Conservation (phyloP, 805 yeast species). For the Suhomyces faveliae region DNA sequence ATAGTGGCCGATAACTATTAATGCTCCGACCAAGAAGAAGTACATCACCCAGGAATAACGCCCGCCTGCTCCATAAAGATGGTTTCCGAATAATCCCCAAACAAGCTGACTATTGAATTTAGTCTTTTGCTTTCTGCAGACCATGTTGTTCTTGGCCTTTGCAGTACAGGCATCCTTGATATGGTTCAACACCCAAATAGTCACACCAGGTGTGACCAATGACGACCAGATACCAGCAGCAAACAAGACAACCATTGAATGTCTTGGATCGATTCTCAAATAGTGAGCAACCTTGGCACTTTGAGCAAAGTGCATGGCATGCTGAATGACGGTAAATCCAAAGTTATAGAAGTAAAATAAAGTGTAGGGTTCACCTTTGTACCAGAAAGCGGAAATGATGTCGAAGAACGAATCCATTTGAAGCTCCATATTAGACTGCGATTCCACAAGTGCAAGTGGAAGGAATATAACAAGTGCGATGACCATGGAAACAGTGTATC, state of each 20-base stretch:
- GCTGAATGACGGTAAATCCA: slow-evolving; percentile 17
- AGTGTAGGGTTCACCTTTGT: neutral
- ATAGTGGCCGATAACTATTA: neutral
- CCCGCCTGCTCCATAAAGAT: neutral
- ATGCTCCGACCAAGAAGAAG: neutral
- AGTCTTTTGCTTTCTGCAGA: neutral
- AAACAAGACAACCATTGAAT: slow-evolving; percentile 14
- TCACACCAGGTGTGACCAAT: slow-evolving; percentile 21
- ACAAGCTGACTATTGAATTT: slow-evolving; percentile 1
- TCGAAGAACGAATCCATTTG: neutral
- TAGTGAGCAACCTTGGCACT: slow-evolving; percentile 19
- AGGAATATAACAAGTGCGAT: neutral
- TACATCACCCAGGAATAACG: neutral
- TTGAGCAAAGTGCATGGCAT: slow-evolving; percentile 16
- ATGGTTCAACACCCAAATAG: slow-evolving; percentile 19
- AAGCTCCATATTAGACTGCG: neutral
- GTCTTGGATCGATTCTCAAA: slow-evolving; percentile 18
- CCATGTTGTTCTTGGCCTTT: neutral
- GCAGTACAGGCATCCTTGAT: slow-evolving; percentile 14
- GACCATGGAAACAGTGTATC: neutral
- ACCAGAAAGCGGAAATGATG: neutral
- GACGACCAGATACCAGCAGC: slow-evolving; percentile 17
- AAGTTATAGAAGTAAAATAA: slow-evolving; percentile 3
- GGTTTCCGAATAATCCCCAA: neutral
- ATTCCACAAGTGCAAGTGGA: neutral